These are phyloP conservation scores for Erigeron philadelphicus DNA, from an alignment of 140 eudicot species.

Conservation along the genomic window DNA sequence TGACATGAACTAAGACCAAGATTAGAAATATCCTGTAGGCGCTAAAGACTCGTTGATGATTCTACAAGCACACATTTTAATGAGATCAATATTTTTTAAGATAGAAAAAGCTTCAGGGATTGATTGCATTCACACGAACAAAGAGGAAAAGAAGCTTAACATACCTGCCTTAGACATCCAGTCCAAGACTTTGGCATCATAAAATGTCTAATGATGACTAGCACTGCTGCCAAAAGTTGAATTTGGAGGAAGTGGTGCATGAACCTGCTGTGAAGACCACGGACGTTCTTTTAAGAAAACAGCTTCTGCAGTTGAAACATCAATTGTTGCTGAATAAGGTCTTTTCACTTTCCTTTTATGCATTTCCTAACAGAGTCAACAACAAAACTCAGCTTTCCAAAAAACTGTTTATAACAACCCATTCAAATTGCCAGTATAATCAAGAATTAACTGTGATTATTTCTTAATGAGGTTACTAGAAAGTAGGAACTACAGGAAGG, in stretches of 20 bases:
- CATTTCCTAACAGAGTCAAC: slow-evolving; percentile 39
- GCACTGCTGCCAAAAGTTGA: slow-evolving; percentile 68
- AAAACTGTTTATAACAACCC: slow-evolving; percentile 11
- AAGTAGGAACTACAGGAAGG: neutral
- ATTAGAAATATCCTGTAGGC: slow-evolving; percentile 12
- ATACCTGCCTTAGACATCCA: slow-evolving; percentile 18
- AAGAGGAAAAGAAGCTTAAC: neutral
- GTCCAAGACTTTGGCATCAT: neutral
- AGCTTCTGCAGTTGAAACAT: slow-evolving; percentile 34
- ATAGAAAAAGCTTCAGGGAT: neutral
- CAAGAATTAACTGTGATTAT: neutral
- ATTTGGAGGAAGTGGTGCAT: slow-evolving; percentile 49
- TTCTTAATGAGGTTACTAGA: too few species aligned
- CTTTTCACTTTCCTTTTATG: slow-evolving; percentile 63
- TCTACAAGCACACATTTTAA: neutral
- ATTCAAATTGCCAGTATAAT: neutral
- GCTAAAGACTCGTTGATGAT: neutral
- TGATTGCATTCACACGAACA: neutral
- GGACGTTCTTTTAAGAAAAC: slow-evolving; percentile 25
- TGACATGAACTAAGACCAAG: neutral
- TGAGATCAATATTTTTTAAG: neutral
- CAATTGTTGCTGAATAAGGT: slow-evolving; percentile 59
- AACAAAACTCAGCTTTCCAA: slow-evolving; percentile 15
- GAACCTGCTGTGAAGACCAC: slow-evolving; percentile 63
- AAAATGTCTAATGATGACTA: slow-evolving; percentile 16